Evolutionary conservation across 1,284 basidiomycete genomes (phyloP), one percentile per base, ranked within the genome.

Genomic region (Malassezia yamatoensis): DNA sequence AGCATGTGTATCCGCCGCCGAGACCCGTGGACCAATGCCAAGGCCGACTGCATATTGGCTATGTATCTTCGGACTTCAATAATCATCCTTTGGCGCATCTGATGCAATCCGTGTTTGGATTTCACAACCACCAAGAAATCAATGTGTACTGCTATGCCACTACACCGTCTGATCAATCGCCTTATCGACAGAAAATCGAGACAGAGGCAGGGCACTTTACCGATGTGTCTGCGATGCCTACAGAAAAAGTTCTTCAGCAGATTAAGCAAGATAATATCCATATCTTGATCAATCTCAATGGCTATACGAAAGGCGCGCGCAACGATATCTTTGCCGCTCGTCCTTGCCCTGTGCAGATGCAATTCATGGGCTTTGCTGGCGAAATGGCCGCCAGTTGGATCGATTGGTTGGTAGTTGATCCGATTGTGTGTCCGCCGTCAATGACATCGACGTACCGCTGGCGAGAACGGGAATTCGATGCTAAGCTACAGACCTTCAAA

Each of bases 251-350:
- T 35, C 72, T 79, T 39, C 75, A 81, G 51, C 76, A 70, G 47
- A 80, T 83, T 53, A 60, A 77, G 32, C 65, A 71, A 56, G 80
- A 83, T 59, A 76, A 78, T 47, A 81, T 83, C 54, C 82, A 83
- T 61, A 78, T 72, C 78, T 78, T 83, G 18, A 75, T 83, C 56
- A 82, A 83, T 59, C 70, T 83, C 4, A 82, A 81, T 18, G 83
- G 82, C 4, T 83, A 83, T 61, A 83, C 82, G n/a, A 83, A 83
- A 67, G 83, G 82, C 10, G 80, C 82, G 3, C 74, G 79, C 48
- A 84, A 83, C 62, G 82, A 83, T 59, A 77, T 83, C 12, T 83
- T 83, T 58, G 83, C 82, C 8, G 80, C 79, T 1, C 75, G 82
- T 29, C 80, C 82, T 13, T 79, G 78, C 53, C 82, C 83, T 0